These are phyloP conservation scores for Chloranthus sessilifolius DNA, from an alignment of 164 flowering plant genomes.

Conservation along the genomic window DNA sequence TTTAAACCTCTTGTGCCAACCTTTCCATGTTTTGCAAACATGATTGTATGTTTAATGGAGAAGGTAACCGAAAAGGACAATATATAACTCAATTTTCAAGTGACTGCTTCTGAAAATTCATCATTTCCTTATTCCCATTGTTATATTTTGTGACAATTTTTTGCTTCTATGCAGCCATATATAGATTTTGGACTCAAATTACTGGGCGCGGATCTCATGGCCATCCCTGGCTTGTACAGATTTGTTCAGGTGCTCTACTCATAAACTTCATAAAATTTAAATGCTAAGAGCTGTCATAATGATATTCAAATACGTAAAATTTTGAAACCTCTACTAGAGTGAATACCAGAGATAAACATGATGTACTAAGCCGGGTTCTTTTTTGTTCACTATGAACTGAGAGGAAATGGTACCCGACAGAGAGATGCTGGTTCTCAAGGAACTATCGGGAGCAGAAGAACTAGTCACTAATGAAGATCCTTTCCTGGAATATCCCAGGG, in stretches of 20 bases:
- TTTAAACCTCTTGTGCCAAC: constrained; percentile 86
- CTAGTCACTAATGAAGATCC: no score
- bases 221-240: constrained; percentile 79
- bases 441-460: no score
- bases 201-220: constrained; percentile 79
- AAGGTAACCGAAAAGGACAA: constrained; percentile 36
- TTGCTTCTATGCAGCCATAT: constrained; percentile 57
- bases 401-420: no score
- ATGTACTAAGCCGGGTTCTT: no score
- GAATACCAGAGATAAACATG: no score
- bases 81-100: not conserved
- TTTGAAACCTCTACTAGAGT: no score
- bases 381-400: no score
- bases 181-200: constrained; percentile 79
- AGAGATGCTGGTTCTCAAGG: no score
- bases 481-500: no score
- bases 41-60: constrained; percentile 65
- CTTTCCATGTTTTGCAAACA: constrained; percentile 80
- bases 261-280: no score
- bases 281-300: no score
- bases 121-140: not conserved
- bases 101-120: not conserved
- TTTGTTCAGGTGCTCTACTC: constrained; percentile 61
- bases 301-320: no score
- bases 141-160: constrained; percentile 4